phyloP scores from a whole-genome alignment of 495 filamentous ascomycete species.

The Cercophora samala region DNA sequence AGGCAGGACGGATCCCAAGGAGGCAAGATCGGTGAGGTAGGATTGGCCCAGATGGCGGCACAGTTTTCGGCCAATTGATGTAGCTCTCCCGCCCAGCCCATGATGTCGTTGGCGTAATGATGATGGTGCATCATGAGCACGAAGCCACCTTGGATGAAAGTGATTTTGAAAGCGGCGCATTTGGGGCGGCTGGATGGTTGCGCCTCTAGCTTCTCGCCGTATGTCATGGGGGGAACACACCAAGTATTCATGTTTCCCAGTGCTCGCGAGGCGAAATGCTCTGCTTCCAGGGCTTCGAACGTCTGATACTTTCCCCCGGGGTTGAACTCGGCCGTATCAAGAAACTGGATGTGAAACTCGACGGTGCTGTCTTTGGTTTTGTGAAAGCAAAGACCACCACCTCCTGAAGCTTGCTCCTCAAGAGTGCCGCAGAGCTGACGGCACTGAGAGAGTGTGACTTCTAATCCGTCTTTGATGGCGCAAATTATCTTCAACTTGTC shows the following conservation, averaged over 20 bases:
- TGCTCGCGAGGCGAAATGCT: slow-evolving; percentile 29
- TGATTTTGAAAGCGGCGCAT: slow-evolving; percentile 41
- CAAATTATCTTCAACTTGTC: slow-evolving; percentile 28
- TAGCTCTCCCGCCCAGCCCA: slow-evolving; percentile 39
- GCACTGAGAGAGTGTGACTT: slow-evolving; percentile 41
- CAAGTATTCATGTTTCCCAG: slow-evolving; percentile 31
- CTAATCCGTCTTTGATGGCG: slow-evolving; percentile 37
- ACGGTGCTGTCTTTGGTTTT: slow-evolving; percentile 44
- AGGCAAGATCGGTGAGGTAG: slow-evolving; percentile 25
- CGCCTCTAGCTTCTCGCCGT: slow-evolving; percentile 41
- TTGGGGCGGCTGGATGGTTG: slow-evolving; percentile 35
- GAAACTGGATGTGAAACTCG: slow-evolving; percentile 40
- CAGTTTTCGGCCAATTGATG: slow-evolving; percentile 48
- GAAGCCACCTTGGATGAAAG: slow-evolving; percentile 43
- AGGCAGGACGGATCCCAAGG: slow-evolving; percentile 36
- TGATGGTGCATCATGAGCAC: slow-evolving; percentile 45
- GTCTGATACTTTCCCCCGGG: slow-evolving; percentile 35
- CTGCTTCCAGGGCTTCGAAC: slow-evolving; percentile 32
- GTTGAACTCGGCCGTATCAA: slow-evolving; percentile 8
- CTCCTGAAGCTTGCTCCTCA: slow-evolving; percentile 33
- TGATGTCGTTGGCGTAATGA: slow-evolving; percentile 45
- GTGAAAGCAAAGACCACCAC: slow-evolving; percentile 25
- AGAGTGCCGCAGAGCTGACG: slow-evolving; percentile 45
- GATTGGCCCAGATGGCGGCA: slow-evolving; percentile 30
- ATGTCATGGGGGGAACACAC: slow-evolving; percentile 38